Conservation (phyloP, 208 protist genomes). For the Crithidia brevicula region DNA sequence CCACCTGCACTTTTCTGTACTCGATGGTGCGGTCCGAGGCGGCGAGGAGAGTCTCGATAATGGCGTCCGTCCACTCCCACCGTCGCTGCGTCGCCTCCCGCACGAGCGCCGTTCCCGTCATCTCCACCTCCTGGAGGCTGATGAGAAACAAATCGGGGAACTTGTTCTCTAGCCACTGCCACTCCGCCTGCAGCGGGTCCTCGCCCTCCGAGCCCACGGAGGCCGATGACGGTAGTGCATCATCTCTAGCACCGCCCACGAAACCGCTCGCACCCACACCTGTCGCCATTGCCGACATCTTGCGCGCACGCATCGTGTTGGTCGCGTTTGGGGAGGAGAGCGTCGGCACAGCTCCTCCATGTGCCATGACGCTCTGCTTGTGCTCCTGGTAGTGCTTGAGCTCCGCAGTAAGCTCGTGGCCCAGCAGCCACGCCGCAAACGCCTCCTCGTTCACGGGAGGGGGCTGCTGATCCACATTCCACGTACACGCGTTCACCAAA, state of each 20-base stretch:
- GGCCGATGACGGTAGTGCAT: not conserved
- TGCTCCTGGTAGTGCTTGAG: constrained; percentile 37
- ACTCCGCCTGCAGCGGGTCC: constrained; percentile 16
- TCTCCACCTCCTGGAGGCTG: constrained; percentile 88
- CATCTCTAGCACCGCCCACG: not conserved
- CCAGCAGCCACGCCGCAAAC: constrained; percentile 60
- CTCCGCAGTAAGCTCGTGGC: constrained; percentile 39
- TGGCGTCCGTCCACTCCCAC: constrained; percentile 65
- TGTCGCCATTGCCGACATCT: constrained; percentile 5
- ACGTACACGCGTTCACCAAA: constrained; percentile 72
- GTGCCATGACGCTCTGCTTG: constrained; percentile 21
- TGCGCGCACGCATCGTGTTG: constrained; percentile 17
- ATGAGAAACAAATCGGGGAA: constrained; percentile 83
- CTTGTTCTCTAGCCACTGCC: constrained; percentile 32
- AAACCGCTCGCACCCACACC: not conserved
- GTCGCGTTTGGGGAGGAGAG: constrained; percentile 7
- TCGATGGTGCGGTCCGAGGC: constrained; percentile 44
- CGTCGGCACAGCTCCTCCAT: constrained; percentile 7
- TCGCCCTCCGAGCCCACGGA: not conserved
- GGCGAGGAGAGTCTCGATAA: constrained; percentile 55
- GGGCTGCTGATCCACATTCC: constrained; percentile 77
- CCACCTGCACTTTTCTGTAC: constrained; percentile 65
- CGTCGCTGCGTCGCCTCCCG: constrained; percentile 67
- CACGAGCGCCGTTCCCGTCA: constrained; percentile 77
- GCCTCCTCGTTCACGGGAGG: constrained; percentile 38